Base-by-base conservation (phyloP, 805 yeast genomes). In the Candida khao-thaluensis region DNA sequence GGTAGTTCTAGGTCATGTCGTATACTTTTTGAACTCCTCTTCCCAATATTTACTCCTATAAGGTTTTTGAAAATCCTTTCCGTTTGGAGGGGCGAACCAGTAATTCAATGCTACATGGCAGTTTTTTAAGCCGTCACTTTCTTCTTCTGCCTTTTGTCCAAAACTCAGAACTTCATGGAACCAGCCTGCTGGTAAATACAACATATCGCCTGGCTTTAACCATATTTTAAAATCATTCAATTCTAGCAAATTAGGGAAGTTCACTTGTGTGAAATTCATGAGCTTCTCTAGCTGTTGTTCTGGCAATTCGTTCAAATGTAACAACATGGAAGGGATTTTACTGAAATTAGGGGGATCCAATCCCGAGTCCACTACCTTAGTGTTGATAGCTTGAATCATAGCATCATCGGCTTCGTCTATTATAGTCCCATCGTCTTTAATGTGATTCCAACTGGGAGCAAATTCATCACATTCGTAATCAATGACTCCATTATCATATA, bases 161-260 rank as follows among this genome's bases (percentile, higher is more conserved):
- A 66, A 81, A 7, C 86, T 80, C 1, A 85, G 74, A 2, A 84
- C 91, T 55, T 84, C 91, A 54, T 84, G 91, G 51, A 84, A 84
- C 90, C 90, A 84, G 2, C 91, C 89, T 1, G 85, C 74, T 0
- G 91, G 91, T 17, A 84, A 54, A 52, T 76, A 84, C 16, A 84
- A 56, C 81, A 81, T 77, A 35, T 82, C 79, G 0, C 88, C 88
- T 0, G 82, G 79, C 20, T 69, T 52, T 18, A 84, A 47, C 53
- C 72, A 64, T 1, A 79, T 78, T 12, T 70, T 63, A 11, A 71
- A 52, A 32, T 68, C 65, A 14, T 64, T 57, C 1, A 77, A 63
- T 1, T 59, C 44, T 28, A 69, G 52, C 36, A 81, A 65, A 1
- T 69, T 65, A 0, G 85, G 84, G 58, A 74, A 82, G 21, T 65